Conservation (phyloP, 306 rosid genomes). For the Myrica gale region DNA sequence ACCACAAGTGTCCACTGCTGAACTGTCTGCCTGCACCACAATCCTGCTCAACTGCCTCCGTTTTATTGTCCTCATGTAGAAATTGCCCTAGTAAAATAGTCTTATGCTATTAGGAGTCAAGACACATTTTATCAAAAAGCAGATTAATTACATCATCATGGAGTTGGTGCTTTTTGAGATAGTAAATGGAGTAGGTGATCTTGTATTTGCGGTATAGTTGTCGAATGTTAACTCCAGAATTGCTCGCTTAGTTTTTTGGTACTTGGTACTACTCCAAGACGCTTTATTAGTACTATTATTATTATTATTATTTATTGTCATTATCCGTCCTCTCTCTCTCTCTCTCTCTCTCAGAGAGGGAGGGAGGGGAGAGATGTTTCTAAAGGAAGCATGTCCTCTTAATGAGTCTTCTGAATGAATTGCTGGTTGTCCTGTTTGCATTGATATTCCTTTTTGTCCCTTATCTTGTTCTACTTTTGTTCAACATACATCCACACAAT, state of each 20-base stretch:
- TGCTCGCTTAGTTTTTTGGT: no score
- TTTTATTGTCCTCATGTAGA: not conserved
- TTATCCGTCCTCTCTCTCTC: not conserved
- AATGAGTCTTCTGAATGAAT: not conserved
- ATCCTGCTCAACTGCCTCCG: not conserved
- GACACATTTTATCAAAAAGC: not conserved
- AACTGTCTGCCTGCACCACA: not conserved
- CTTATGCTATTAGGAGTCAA: not conserved
- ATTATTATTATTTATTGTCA: not conserved
- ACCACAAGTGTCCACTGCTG: not conserved
- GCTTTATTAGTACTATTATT: not conserved
- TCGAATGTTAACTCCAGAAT: not conserved
- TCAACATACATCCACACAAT: not conserved
- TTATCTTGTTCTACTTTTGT: not conserved
- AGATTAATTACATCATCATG: not conserved
- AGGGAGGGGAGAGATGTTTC: not conserved
- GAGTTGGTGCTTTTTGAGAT: not conserved
- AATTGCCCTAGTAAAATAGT: not conserved
- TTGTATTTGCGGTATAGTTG: not conserved
- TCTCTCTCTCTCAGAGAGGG: no score
- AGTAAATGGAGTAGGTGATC: slow-evolving; percentile 7
- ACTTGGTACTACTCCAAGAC: not conserved
- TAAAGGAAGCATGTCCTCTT: not conserved
- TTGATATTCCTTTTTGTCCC: not conserved
- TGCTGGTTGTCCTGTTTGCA: no score